Evolutionary conservation across 106 monocot genomes (phyloP).

Genomic region (Vanilla planifolia): DNA sequence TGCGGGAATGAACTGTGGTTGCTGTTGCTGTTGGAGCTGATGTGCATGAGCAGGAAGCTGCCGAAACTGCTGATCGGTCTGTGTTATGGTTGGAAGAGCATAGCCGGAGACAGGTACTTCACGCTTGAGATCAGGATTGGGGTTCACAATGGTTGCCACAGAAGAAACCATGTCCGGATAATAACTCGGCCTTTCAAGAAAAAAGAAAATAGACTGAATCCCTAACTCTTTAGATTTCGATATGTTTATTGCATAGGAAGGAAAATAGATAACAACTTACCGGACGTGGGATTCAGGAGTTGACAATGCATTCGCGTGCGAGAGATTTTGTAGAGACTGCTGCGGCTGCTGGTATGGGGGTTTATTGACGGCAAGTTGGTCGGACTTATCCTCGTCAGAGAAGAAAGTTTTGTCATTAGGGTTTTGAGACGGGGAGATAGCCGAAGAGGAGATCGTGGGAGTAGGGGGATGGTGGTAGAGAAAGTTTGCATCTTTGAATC

Average conservation of each 20-base stretch:
- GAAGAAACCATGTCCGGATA: conserved; percentile 8
- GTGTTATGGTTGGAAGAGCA: conserved; percentile 2
- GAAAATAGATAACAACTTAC: background rate
- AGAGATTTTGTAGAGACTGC: background rate
- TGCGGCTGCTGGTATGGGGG: conserved; percentile 15
- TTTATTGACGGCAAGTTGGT: conserved; percentile 22
- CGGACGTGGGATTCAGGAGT: conserved; percentile 4
- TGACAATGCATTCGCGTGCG: background rate
- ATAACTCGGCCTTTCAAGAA: background rate
- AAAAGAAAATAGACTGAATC: background rate
- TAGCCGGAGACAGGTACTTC: conserved; percentile 9
- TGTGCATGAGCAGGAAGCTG: conserved; percentile 17
- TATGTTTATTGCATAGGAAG: background rate
- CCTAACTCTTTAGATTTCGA: too few species aligned
- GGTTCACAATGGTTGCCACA: background rate
- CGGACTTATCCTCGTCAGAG: conserved; percentile 65
- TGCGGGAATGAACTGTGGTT: conserved; percentile 42
- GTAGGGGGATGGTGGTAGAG: conserved; percentile 7
- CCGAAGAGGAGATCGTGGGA: background rate
- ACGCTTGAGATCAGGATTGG: conserved; percentile 14
- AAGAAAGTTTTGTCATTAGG: conserved; percentile 27
- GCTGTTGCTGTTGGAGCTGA: conserved; percentile 31
- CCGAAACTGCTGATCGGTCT: conserved; percentile 11
- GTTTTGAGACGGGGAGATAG: conserved; percentile 47
- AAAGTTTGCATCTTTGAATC: conserved; percentile 3